These are phyloP conservation scores for Sporobolomyces phaffii DNA, from an alignment of 768 basidiomycete genomes.

Conservation along the genomic window DNA sequence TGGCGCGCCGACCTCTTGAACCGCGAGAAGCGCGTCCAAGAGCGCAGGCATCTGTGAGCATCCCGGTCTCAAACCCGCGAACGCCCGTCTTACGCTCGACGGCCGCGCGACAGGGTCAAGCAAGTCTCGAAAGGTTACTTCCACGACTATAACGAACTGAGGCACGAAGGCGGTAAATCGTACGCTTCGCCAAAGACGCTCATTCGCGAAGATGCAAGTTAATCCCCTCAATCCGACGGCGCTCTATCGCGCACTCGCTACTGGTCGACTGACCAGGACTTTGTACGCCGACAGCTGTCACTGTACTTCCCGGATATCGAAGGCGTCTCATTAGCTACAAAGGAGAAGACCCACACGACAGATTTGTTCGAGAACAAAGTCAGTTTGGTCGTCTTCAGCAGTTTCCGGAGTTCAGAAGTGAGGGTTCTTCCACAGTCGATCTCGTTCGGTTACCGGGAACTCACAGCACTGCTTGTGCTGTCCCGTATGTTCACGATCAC, in stretches of 20 bases:
- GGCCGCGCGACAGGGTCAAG: slow-evolving; percentile 51
- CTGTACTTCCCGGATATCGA: slow-evolving; percentile 81
- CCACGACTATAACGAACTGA: slow-evolving; percentile 72
- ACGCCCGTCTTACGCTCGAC: too few relatives aligned
- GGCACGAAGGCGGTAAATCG: slow-evolving; percentile 80
- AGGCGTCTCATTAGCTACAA: slow-evolving; percentile 61
- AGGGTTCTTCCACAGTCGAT: too few relatives aligned
- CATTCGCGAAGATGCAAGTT: slow-evolving; percentile 77
- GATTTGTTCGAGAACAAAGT: slow-evolving; percentile 68
- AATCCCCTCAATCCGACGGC: background rate
- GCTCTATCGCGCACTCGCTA: too few relatives aligned
- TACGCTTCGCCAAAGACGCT: slow-evolving; percentile 87
- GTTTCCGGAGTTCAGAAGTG: slow-evolving; percentile 82
- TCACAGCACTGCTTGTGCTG: too few relatives aligned
- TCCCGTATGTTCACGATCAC: too few relatives aligned
- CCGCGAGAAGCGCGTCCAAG: slow-evolving; percentile 62
- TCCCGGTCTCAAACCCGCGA: slow-evolving; percentile 5
- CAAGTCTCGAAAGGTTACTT: slow-evolving; percentile 77
- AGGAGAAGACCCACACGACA: slow-evolving; percentile 64
- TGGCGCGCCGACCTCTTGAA: slow-evolving; percentile 65
- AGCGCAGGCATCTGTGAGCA: slow-evolving; percentile 53
- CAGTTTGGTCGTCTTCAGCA: slow-evolving; percentile 73
- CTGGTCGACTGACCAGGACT: too few relatives aligned
- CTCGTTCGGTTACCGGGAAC: too few relatives aligned
- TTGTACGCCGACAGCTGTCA: slow-evolving; percentile 66